A percentile compares a stretch with the other conserved stretches of the same genome.
Conservation (phyloP, 2,329 filamentous ascomycete genomes). For the Aspergillus bombycis region DNA sequence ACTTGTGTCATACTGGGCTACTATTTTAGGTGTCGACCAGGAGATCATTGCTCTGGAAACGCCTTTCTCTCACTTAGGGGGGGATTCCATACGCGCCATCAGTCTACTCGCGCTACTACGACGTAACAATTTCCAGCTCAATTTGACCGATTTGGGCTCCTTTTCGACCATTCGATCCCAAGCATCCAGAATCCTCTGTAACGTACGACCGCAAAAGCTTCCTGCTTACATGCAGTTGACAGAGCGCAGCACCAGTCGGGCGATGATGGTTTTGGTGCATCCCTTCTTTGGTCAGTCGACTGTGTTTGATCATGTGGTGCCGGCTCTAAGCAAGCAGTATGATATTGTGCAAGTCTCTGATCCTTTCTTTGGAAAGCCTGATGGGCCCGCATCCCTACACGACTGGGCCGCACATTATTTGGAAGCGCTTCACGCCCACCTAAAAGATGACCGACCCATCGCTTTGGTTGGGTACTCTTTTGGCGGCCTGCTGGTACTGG, state of each 20-base stretch:
- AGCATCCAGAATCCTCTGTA: background rate
- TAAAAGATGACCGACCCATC: background rate
- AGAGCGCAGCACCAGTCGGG: background rate
- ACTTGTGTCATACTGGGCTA: background rate
- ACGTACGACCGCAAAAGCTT: background rate
- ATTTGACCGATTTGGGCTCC: background rate
- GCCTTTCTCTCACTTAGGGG: background rate
- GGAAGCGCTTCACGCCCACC: background rate
- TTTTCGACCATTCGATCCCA: background rate
- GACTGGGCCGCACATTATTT: background rate
- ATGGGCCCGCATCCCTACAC: background rate
- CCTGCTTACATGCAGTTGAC: background rate
- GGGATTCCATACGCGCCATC: background rate
- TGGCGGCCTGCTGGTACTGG: background rate
- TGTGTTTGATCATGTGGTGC: background rate
- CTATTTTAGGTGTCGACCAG: background rate
- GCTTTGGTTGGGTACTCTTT: background rate
- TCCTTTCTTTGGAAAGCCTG: background rate
- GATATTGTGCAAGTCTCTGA: background rate
- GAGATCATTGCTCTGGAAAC: background rate
- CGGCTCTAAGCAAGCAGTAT: background rate
- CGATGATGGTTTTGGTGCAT: background rate
- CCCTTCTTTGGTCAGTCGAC: background rate
- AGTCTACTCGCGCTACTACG: background rate
- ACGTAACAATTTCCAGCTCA: background rate